Percentiles rank a stretch among this genome's conserved stretches.
phyloP scores from a whole-genome alignment of 2,329 filamentous ascomycete genomes.

The Fusarium bactridioides region DNA sequence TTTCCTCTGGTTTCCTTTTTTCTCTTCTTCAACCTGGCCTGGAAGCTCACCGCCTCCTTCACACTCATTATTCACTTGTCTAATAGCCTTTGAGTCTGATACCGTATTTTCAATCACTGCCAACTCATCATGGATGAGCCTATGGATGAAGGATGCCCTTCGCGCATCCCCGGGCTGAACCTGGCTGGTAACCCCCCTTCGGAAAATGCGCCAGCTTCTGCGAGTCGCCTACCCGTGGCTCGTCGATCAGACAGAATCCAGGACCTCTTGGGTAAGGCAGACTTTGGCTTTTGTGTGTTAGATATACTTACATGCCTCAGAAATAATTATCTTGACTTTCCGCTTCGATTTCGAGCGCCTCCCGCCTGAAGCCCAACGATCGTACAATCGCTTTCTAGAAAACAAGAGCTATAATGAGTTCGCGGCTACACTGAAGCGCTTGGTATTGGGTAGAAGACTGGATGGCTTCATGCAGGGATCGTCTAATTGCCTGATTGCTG shows the following conservation, averaged over 20 bases:
- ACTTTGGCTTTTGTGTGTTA: rapidly evolving
- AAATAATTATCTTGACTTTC: conserved; percentile 13
- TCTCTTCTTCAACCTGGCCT: neutral
- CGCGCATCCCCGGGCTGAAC: neutral
- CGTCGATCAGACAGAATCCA: conserved; percentile 5
- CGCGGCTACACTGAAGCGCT: conserved; percentile 10
- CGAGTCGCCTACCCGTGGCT: neutral
- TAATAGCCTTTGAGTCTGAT: neutral
- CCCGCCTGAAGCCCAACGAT: conserved; percentile 16
- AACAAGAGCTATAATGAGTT: conserved; percentile 7
- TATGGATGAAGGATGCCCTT: neutral
- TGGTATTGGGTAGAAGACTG: conserved; percentile 20
- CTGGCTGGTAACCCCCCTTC: neutral
- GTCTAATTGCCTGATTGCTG: conserved; percentile 5
- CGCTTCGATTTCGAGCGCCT: conserved; percentile 17
- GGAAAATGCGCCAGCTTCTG: neutral
- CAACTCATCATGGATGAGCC: conserved; percentile 12
- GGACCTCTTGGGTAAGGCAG: conserved; percentile 8
- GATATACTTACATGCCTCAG: conserved; percentile 18
- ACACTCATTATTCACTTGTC: neutral
- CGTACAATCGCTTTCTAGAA: conserved; percentile 13
- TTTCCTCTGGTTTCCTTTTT: neutral
- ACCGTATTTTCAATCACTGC: neutral
- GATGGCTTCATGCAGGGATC: conserved; percentile 30
- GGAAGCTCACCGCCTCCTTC: neutral